phyloP scores from a whole-genome alignment of 1,284 basidiomycete species.

The Marasmius sp. region DNA sequence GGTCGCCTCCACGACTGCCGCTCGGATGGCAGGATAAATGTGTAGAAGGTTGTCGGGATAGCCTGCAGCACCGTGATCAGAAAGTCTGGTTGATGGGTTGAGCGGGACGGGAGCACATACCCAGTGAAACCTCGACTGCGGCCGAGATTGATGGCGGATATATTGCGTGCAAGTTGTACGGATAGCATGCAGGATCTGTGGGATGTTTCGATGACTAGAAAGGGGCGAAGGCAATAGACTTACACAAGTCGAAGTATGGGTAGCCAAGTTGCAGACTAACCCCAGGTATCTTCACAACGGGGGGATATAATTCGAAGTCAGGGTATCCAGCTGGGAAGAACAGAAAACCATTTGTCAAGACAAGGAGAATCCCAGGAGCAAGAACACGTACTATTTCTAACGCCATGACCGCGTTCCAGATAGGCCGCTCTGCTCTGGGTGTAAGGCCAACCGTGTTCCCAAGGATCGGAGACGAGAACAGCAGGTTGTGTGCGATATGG shows the following conservation, averaged over 20 bases:
- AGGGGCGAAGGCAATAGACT: not conserved
- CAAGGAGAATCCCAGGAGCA: too few relatives aligned
- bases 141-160: not conserved
- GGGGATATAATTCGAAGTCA: too few relatives aligned
- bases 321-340: too few relatives aligned
- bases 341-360: too few relatives aligned
- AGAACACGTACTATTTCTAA: too few relatives aligned
- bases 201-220: not conserved
- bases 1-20: too few relatives aligned
- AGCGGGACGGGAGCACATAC: not conserved
- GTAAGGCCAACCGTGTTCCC: not conserved
- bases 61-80: not conserved
- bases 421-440: not conserved
- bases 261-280: not conserved
- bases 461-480: not conserved
- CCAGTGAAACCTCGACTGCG: not conserved
- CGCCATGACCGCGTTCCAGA: too few relatives aligned
- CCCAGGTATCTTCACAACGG: not conserved
- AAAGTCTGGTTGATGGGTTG: not conserved
- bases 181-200: not conserved
- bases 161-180: not conserved
- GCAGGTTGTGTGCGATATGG: not conserved
- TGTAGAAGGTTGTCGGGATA: not conserved
- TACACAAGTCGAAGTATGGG: constrained; percentile 6
- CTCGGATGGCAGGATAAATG: not conserved